Percentiles rank a stretch among this genome's conserved stretches.
These are phyloP conservation scores for Megacollybia marginata DNA, from an alignment of 768 basidiomycete species.

Conservation along the genomic window DNA sequence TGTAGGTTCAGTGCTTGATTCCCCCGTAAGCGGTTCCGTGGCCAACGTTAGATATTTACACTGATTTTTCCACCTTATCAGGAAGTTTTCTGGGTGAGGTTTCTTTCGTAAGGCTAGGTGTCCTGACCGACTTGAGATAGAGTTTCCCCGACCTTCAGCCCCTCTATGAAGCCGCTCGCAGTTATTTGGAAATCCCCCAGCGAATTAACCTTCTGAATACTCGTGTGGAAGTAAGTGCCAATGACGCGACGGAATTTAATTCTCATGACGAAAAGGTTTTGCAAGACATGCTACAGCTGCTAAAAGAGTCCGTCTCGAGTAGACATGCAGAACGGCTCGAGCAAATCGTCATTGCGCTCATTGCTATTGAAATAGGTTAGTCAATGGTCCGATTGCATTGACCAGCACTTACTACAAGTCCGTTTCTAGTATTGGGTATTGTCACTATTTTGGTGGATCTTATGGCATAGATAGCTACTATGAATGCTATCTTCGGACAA, in stretches of 20 bases:
- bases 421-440: conserved; percentile 67
- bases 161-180: conserved; percentile 86
- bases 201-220: conserved; percentile 90
- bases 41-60: not conserved
- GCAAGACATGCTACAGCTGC: conserved; percentile 92
- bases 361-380: conserved; percentile 81
- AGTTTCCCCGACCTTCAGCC: conserved; percentile 94
- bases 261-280: conserved; percentile 49
- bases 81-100: conserved; percentile 91
- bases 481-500: not conserved
- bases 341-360: conserved; percentile 87
- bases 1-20: conserved; percentile 94
- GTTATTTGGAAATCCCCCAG: conserved; percentile 92
- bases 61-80: conserved; percentile 17
- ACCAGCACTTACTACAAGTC: not conserved
- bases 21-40: conserved; percentile 54
- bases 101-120: not conserved
- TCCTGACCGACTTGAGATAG: conserved; percentile 28
- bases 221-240: conserved; percentile 66
- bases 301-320: conserved; percentile 92
- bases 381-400: conserved; percentile 5
- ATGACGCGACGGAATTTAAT: not conserved
- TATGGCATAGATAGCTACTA: conserved; percentile 30
- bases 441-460: conserved; percentile 87
- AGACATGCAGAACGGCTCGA: conserved; percentile 88